Evolutionary conservation across 257 asterid species (phyloP).

Genomic region (Knoxia roxburghii): DNA sequence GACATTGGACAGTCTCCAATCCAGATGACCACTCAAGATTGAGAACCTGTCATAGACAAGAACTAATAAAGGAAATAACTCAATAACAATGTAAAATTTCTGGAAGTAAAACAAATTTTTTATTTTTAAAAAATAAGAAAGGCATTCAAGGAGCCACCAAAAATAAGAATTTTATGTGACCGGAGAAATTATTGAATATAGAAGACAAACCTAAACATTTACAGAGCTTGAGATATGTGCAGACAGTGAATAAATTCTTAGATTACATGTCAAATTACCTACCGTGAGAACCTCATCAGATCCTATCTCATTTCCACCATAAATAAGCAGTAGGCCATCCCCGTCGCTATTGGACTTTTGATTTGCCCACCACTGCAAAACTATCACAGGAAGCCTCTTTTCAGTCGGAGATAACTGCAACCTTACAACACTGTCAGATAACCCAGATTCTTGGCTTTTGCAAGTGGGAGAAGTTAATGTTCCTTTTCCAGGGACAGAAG

Average conservation of each 20-base stretch:
- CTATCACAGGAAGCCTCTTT: constrained; percentile 85
- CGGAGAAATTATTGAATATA: neutral
- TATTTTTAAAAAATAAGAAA: neutral
- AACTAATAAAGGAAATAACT: constrained; percentile 7
- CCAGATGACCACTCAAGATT: constrained; percentile 78
- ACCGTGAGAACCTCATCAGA: constrained; percentile 83
- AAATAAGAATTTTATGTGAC: neutral
- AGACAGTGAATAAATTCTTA: neutral
- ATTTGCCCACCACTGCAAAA: constrained; percentile 63
- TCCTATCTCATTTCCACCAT: constrained; percentile 93
- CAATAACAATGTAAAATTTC: neutral
- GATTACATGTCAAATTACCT: constrained; percentile 22
- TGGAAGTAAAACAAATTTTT: neutral
- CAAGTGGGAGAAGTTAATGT: constrained; percentile 9
- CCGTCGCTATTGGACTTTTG: constrained; percentile 45
- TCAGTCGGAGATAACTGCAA: constrained; percentile 70
- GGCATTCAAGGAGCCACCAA: neutral
- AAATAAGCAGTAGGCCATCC: constrained; percentile 68
- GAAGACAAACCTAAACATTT: neutral
- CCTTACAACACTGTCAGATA: constrained; percentile 58
- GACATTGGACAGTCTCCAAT: constrained; percentile 61
- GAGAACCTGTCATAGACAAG: constrained; percentile 51
- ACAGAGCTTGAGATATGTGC: neutral
- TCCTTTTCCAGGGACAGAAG: constrained; percentile 34
- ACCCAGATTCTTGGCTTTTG: constrained; percentile 40